Percentiles rank a stretch among this genome's conserved stretches.
phyloP scores from a whole-genome alignment of 805 yeast genomes.

The Metschnikowia cerradonensis region DNA sequence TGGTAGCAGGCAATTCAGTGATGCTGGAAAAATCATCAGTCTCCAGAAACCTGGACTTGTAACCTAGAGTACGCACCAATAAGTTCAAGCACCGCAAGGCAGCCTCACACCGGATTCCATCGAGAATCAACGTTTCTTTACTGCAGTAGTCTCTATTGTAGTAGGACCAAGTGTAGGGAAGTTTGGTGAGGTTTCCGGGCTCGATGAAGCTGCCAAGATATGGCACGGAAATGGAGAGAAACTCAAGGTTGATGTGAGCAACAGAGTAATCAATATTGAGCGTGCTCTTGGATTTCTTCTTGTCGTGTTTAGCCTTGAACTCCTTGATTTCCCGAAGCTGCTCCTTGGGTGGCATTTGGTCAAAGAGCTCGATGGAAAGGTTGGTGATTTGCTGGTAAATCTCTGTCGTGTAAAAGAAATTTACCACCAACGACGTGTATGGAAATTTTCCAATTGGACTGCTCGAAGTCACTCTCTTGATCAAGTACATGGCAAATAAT shows the following conservation, averaged over 20 bases:
- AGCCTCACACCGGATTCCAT: conserved; percentile 8
- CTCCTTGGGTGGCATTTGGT: conserved; percentile 2
- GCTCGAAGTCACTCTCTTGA: conserved; percentile 23
- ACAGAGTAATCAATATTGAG: conserved; percentile 5
- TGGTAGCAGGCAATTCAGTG: conserved; percentile 6
- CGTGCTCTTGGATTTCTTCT: not conserved
- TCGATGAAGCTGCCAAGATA: conserved; percentile 4
- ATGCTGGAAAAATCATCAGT: conserved; percentile 9
- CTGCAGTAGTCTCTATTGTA: conserved; percentile 14
- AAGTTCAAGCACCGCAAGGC: conserved; percentile 5
- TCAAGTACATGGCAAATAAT: conserved; percentile 34
- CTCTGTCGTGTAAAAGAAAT: conserved; percentile 41
- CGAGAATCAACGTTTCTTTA: conserved; percentile 6
- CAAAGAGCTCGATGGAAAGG: conserved; percentile 3
- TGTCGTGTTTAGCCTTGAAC: not conserved
- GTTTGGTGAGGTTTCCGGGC: conserved; percentile 5
- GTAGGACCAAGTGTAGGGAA: conserved; percentile 6
- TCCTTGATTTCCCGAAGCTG: not conserved
- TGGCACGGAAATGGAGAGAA: not conserved
- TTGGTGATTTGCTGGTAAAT: conserved; percentile 3
- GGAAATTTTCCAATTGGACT: conserved; percentile 20
- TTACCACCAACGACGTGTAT: conserved; percentile 37
- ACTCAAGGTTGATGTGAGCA: conserved; percentile 5
- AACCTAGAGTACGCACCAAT: conserved; percentile 8
- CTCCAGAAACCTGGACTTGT: conserved; percentile 6